phyloP scores from a whole-genome alignment of 495 filamentous ascomycete species.

The Amphirosellinia nigrospora region DNA sequence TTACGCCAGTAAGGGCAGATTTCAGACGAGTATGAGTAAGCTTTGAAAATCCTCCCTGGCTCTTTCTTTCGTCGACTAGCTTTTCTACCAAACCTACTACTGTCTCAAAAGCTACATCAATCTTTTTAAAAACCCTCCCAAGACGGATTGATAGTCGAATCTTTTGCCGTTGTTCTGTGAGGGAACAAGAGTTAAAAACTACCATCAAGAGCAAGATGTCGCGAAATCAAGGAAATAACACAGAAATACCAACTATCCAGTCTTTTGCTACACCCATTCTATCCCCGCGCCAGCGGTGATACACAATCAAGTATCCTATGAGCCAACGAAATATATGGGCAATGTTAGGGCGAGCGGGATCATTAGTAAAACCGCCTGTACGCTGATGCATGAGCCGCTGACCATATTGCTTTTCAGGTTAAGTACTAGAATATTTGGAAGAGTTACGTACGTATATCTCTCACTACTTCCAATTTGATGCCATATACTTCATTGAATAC shows the following conservation, averaged over 20 bases:
- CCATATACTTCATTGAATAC: not conserved
- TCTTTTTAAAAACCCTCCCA: not conserved
- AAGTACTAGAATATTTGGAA: not conserved
- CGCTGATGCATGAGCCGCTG: not conserved
- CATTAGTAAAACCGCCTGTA: not conserved
- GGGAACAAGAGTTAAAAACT: too few species aligned
- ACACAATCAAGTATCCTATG: not conserved
- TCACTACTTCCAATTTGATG: not conserved
- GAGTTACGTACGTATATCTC: not conserved
- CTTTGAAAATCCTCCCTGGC: not conserved
- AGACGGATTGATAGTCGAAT: too few species aligned
- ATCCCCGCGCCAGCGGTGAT: not conserved
- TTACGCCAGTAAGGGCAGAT: not conserved
- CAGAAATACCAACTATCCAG: too few species aligned
- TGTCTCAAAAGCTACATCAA: not conserved
- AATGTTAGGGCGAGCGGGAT: not conserved
- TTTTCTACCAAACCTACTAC: not conserved
- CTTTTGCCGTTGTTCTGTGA: too few species aligned
- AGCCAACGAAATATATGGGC: not conserved
- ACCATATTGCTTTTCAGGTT: not conserved
- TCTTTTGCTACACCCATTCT: not conserved
- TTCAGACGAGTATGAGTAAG: not conserved
- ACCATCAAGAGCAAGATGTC: too few species aligned
- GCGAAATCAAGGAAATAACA: too few species aligned
- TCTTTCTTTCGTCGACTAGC: not conserved